Base-by-base conservation (phyloP, 108 stramenopile genomes). In the Cylindrotheca fusiformis region DNA sequence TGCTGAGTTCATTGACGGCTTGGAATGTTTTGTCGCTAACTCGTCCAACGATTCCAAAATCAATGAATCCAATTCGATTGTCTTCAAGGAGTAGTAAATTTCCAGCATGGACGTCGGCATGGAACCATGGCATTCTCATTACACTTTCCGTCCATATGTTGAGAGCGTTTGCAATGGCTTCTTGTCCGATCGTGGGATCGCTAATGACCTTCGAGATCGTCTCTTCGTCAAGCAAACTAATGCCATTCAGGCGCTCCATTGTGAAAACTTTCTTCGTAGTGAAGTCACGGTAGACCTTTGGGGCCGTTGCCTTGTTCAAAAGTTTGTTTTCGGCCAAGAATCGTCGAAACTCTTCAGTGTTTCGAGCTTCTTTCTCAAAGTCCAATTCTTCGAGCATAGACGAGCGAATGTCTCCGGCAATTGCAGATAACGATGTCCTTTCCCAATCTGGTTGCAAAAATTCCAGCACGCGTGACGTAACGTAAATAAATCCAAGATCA, bases 31-130 rank as follows among this genome's bases (percentile, higher is more conserved):
- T 87, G 25, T 90, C 86, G 20, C 86, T 77, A 17, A 97, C 86
- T 8, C 94, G 86, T 2, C 97, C 97, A 1, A 96, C 96, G 69
- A 98, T 97, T 29, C 97, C 97, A 69, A 98, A 98, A 66, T 98
- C 97, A 59, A 98, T 98, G 52, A 98, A 98, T 28, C 92, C 97
- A 1, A 98, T 90, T 4, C 96, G 79, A 5, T 96, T 96, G 63
- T 98, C 97, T 26, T 93, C 77, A 47, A 41, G 82, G 64, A 58
- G 49, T 28, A 79, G 30, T 25, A 74, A 54, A 52, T 79, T 79
- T 6, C 97, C 97, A 23, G 88, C 87, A 67, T 98, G 97, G 0
- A 97, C 95, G 63, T 98, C 97, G n/a, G 97, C 97, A 67, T 98
- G 97, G 71, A 98, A 98, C 76, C 83, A 95, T 5, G 95, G 93